Base-by-base conservation (phyloP, 768 basidiomycete species). In the Jaapia argillacea region DNA sequence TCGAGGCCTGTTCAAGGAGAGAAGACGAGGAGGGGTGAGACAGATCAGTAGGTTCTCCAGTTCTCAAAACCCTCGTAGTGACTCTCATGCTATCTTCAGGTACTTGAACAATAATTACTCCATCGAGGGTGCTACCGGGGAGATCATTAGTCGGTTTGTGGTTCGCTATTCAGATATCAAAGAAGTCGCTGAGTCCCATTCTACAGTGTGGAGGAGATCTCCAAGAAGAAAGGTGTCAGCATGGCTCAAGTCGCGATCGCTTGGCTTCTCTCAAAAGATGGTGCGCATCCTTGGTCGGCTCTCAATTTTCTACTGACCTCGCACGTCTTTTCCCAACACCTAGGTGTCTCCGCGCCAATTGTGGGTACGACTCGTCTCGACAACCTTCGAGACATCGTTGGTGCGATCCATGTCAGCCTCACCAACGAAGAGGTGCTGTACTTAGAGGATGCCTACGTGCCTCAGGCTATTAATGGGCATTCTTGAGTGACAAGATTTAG, bases 381-480 rank as follows among this genome's bases (percentile, higher is more conserved):
- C 26, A 52, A 55, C 14, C 40, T 64, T 18, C 44, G 57, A 24
- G 62, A 63, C 20, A 42, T 57, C 24, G 53, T 61, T 28, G 48
- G 49, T 50, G 24, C 10, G 37, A 10, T 21, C 10, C 21, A 68
- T 38, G 39, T 70, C 20, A 54, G 60, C 39, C 59, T 72, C 21
- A 60, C 61, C 1, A 52, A 57, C 6, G 70, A 70, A 20, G 71
- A 73, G 51, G 48, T 65, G 48, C 58, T 65, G 48, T 55, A 51
- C 37, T 61, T 72, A 40, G 57, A 60, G 24, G 59, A 66, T 47
- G 58, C 62, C 1, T 71, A 72, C 54, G 45, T 45, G 24, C 51
- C 51, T 4, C 36, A n/a, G 2, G 16, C 31, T n/a, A 5, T 52
- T 23, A 25, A 44, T 22, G 49, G 49, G 16, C 49, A 50, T n/a